Evolutionary conservation across 2,329 filamentous ascomycete species (phyloP).

Genomic region (Sarocladium kiliense): DNA sequence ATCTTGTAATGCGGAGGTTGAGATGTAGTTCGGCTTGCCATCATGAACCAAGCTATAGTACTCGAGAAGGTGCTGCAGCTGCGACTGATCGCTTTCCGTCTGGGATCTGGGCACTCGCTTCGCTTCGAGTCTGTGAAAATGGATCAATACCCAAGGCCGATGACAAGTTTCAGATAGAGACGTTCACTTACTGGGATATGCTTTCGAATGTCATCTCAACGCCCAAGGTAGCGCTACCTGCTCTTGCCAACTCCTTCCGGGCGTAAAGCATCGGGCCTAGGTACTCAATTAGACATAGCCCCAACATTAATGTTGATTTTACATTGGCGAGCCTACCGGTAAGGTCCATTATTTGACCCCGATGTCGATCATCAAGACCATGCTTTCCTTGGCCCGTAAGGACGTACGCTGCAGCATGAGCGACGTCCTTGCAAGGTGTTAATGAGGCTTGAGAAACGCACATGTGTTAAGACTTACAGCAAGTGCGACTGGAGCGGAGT

Average conservation of each 20-base stretch:
- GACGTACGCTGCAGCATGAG: too few relatives aligned
- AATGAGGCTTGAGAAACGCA: too few relatives aligned
- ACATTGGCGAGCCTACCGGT: too few relatives aligned
- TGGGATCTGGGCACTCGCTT: constrained; percentile 8
- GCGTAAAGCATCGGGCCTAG: too few relatives aligned
- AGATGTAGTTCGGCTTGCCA: constrained; percentile 49
- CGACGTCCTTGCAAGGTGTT: too few relatives aligned
- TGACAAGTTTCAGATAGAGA: not conserved
- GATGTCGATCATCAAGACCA: too few relatives aligned
- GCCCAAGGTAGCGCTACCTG: not conserved
- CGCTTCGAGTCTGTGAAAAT: not conserved
- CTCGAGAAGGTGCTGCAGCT: constrained; percentile 43
- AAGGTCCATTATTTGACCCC: too few relatives aligned
- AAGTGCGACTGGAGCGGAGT: too few relatives aligned
- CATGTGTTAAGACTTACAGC: too few relatives aligned
- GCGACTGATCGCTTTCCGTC: constrained; percentile 24
- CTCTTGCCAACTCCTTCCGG: too few relatives aligned
- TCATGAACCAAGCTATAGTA: constrained; percentile 48
- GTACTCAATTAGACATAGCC: not conserved
- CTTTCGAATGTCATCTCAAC: constrained; percentile 28
- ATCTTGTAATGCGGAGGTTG: constrained; percentile 44
- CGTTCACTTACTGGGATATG: constrained; percentile 34
- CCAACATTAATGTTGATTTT: not conserved
- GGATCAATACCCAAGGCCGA: not conserved
- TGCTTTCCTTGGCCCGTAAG: too few relatives aligned